phyloP scores from a whole-genome alignment of 2,329 filamentous ascomycete genomes.

The Nemania bipapillata region DNA sequence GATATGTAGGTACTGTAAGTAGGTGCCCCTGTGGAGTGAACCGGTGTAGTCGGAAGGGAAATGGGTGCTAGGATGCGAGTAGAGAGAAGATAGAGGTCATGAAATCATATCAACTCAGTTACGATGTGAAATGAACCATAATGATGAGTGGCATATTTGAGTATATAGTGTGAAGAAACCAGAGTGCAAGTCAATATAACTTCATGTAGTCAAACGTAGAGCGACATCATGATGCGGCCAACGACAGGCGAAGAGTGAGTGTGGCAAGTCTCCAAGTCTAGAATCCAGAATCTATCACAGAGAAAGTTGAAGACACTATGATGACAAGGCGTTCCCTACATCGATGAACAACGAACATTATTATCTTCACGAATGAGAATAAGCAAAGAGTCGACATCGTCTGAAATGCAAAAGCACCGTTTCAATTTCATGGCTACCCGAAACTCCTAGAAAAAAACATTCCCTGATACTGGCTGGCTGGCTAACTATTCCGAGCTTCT shows the following conservation, averaged over 20 bases:
- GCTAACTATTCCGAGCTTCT: slow-evolving; percentile 40
- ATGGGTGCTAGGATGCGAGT: neutral
- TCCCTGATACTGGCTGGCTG: slow-evolving; percentile 16
- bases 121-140: slow-evolving; percentile 34
- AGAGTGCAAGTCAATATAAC: neutral
- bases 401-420: slow-evolving; percentile 43
- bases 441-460: slow-evolving; percentile 35
- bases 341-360: slow-evolving; percentile 41
- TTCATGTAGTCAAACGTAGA: neutral
- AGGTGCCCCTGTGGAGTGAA: too few relatives aligned
- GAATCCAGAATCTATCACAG: neutral
- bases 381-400: slow-evolving; percentile 51
- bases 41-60: neutral
- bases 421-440: slow-evolving; percentile 37
- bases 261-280: slow-evolving; percentile 21
- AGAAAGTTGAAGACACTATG: slow-evolving; percentile 16
- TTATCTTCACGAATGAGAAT: slow-evolving; percentile 40
- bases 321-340: slow-evolving; percentile 50
- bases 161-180: slow-evolving; percentile 20
- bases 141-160: slow-evolving; percentile 4
- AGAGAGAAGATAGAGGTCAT: neutral
- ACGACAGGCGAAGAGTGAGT: neutral
- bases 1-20: too few relatives aligned
- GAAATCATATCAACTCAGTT: slow-evolving; percentile 28
- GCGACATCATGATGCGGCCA: slow-evolving; percentile 11